A percentile compares a stretch with the other conserved stretches of the same genome.
Conservation (phyloP, 164 flowering plant species). For the Berberis thunbergii region DNA sequence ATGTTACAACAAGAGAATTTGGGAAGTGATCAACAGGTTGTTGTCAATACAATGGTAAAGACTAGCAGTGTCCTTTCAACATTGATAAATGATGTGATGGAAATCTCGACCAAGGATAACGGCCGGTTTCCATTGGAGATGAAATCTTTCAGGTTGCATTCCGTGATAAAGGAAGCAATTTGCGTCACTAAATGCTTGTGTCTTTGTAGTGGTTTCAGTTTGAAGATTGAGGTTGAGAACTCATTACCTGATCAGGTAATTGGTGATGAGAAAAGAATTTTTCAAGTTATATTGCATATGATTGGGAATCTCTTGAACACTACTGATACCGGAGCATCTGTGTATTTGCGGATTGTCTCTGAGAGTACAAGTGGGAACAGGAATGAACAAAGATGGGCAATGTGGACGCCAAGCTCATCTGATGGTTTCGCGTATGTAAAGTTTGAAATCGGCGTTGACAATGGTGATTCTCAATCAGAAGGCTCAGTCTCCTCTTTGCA, state of each 20-base stretch:
- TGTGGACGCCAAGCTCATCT: constrained; percentile 51
- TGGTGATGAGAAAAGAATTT: constrained; percentile 78
- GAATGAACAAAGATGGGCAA: constrained; percentile 54
- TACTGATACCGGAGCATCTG: constrained; percentile 27
- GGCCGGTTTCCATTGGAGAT: constrained; percentile 54
- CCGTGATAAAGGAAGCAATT: constrained; percentile 66
- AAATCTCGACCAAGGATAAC: constrained; percentile 41
- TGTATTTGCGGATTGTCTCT: constrained; percentile 30
- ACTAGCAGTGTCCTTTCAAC: constrained; percentile 63
- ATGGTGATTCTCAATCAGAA: constrained; percentile 19
- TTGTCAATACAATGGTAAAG: constrained; percentile 63
- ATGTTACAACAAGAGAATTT: constrained; percentile 51
- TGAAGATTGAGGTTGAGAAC: constrained; percentile 49
- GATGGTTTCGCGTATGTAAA: constrained; percentile 46
- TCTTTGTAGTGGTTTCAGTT: constrained; percentile 41
- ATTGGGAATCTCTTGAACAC: constrained; percentile 56
- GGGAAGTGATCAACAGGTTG: constrained; percentile 38
- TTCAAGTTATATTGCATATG: constrained; percentile 91
- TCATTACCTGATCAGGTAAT: constrained; percentile 56
- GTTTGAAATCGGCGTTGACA: constrained; percentile 48
- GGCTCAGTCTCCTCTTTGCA: constrained; percentile 16
- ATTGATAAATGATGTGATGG: constrained; percentile 74
- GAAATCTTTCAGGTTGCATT: constrained; percentile 46
- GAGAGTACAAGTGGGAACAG: constrained; percentile 42
- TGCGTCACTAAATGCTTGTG: constrained; percentile 72